These are phyloP conservation scores for Pseudocercospora musae DNA, from an alignment of 2,329 filamentous ascomycete genomes.

Conservation along the genomic window DNA sequence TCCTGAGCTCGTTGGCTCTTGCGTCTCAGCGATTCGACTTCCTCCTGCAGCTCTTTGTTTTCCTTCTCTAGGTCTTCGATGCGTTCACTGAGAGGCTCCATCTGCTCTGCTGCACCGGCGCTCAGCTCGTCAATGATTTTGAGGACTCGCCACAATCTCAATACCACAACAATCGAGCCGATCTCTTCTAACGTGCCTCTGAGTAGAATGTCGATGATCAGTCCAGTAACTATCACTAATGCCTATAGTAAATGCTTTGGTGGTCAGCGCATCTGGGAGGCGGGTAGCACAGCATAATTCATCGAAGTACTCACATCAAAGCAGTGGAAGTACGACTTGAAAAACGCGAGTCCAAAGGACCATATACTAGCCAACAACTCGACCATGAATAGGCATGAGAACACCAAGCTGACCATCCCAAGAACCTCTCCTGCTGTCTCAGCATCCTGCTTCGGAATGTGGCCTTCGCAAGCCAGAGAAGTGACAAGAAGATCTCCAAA, in stretches of 20 bases:
- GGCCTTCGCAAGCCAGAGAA: slow-evolving; percentile 48
- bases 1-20: background rate
- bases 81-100: slow-evolving; percentile 55
- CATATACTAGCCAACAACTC: slow-evolving; percentile 60
- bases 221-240: slow-evolving; percentile 42
- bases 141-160: slow-evolving; percentile 66
- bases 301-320: slow-evolving; percentile 64
- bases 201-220: slow-evolving; percentile 60
- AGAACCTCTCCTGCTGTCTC: slow-evolving; percentile 42
- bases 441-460: slow-evolving; percentile 29
- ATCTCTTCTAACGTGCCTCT: slow-evolving; percentile 61
- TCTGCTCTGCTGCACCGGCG: slow-evolving; percentile 60
- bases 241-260: background rate
- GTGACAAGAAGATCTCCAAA: slow-evolving; percentile 53
- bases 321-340: slow-evolving; percentile 53
- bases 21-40: background rate
- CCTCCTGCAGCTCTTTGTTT: slow-evolving; percentile 30
- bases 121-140: slow-evolving; percentile 69
- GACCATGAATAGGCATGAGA: slow-evolving; percentile 63
- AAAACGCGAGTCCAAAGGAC: slow-evolving; percentile 57
- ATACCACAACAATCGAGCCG: slow-evolving; percentile 62
- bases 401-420: slow-evolving; percentile 53
- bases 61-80: slow-evolving; percentile 53
- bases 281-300: background rate
- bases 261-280: background rate